These are phyloP conservation scores for Metschnikowia gelsemii DNA, from an alignment of 805 yeast genomes.

Conservation along the genomic window DNA sequence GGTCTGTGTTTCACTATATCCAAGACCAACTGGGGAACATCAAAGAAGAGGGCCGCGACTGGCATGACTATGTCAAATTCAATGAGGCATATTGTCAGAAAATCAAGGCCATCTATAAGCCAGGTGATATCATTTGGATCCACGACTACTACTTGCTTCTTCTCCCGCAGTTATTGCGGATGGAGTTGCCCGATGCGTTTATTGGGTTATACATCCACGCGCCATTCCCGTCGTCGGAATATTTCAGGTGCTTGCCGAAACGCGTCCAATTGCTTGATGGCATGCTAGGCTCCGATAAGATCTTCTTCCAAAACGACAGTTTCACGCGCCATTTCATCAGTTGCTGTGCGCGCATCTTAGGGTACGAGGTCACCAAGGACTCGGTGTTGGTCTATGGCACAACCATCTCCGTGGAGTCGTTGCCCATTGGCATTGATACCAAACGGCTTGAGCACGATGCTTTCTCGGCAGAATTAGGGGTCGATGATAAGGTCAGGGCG, in stretches of 20 bases:
- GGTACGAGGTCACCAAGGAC: slow-evolving; percentile 65
- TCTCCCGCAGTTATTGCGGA: slow-evolving; percentile 78
- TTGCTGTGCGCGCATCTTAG: slow-evolving; percentile 83
- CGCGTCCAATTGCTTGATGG: slow-evolving; percentile 84
- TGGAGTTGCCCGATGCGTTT: slow-evolving; percentile 68
- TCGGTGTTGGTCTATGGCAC: slow-evolving; percentile 74
- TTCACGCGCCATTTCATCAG: slow-evolving; percentile 90
- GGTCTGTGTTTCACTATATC: slow-evolving; percentile 96
- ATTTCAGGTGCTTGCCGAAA: slow-evolving; percentile 84
- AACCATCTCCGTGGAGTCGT: slow-evolving; percentile 66
- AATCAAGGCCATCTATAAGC: slow-evolving; percentile 67
- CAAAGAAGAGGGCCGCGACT: slow-evolving; percentile 62
- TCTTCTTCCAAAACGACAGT: slow-evolving; percentile 82
- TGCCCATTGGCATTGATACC: slow-evolving; percentile 90
- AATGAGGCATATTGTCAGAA: slow-evolving; percentile 88
- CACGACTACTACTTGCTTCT: slow-evolving; percentile 86
- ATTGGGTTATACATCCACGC: slow-evolving; percentile 82
- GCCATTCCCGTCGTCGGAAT: slow-evolving; percentile 95
- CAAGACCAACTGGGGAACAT: slow-evolving; percentile 73
- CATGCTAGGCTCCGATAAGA: slow-evolving; percentile 81
- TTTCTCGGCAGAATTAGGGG: slow-evolving; percentile 35
- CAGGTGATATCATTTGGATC: slow-evolving; percentile 91
- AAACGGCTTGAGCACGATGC: slow-evolving; percentile 64
- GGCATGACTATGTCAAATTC: slow-evolving; percentile 87
- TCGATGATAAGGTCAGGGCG: slow-evolving; percentile 63